Evolutionary conservation across 75 land plant genomes (phyloP), one percentile per base, ranked within the genome.

Genomic region (Ceratopteris richardii): DNA sequence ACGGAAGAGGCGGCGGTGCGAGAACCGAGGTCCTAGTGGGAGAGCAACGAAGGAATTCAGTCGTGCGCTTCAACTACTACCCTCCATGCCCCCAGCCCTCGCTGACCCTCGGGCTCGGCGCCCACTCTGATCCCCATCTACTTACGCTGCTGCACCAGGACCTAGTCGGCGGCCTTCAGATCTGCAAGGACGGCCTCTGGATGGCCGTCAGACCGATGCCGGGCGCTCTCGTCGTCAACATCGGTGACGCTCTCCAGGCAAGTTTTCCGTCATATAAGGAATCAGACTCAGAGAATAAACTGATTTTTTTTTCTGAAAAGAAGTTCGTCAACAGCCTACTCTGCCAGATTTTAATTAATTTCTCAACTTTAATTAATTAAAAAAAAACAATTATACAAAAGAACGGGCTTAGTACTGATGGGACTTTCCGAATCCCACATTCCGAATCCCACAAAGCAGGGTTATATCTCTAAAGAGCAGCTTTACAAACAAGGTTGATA

Each of bases 61-160:
- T 52, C 6, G 16, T 52, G 29, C 54, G 54, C 54, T 52, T 52
- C 54, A 52, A 79, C 63, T 66, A 70, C 54, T 79, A 79, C 47
- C 78, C 74, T 1, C 78, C 84, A 20, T 79, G 82, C 65, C 84
- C 82, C 3, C 54, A 73, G 42, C 74, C 84, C 0, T 63, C 72
- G 10, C 56, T 72, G 21, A 63, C 75, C 4, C 60, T 66, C 31
- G 84, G 82, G 1, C 52, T 66, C 5, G 65, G 54, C 58, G 28
- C 74, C 2, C 84, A 81, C 60, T 65, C 75, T 10, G 84, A 81
- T 59, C 78, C 75, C 19, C 21, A 42, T 37, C 19, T 72, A 10
- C 22, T 79, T 42, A 81, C 84, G 2, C 50, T 81, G 24, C 76
- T 81, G 16, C 66, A 70, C 20, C 78, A 79, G 56, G 66, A 80